A percentile compares a stretch with the other conserved stretches of the same genome.
Conservation (phyloP, 441 rosid genomes). For the Bocquillonia castaneifolia region DNA sequence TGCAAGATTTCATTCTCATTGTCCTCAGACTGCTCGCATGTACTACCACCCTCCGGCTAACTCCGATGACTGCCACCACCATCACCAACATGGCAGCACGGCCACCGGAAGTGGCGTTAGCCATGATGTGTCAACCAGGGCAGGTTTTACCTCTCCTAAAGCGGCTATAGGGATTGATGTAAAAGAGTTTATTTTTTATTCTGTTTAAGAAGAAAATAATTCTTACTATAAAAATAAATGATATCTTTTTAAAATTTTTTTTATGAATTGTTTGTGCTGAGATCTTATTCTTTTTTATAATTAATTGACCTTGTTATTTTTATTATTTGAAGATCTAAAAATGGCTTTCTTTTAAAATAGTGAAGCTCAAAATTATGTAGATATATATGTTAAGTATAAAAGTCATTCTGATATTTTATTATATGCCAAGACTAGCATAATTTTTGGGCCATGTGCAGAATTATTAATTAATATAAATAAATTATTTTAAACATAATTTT, state of each 20-base stretch:
- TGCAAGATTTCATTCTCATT: slow-evolving; percentile 77
- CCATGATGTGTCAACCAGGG: slow-evolving; percentile 6
- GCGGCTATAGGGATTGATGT: slow-evolving; percentile 20
- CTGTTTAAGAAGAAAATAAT: slow-evolving; percentile 21
- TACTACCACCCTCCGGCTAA: slow-evolving; percentile 79
- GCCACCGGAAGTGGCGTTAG: neutral
- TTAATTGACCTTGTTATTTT: neutral
- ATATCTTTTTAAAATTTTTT: too few relatives aligned
- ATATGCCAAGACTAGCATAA: too few relatives aligned
- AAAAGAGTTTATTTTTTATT: slow-evolving; percentile 31
- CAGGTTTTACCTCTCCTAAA: slow-evolving; percentile 17
- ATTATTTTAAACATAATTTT: too few relatives aligned
- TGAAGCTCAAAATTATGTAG: too few relatives aligned
- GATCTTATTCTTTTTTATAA: neutral
- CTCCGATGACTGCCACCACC: slow-evolving; percentile 30
- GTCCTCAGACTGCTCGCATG: slow-evolving; percentile 81
- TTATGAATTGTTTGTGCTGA: neutral
- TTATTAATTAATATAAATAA: too few relatives aligned
- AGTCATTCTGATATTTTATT: too few relatives aligned
- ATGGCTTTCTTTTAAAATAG: too few relatives aligned
- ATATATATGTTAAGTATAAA: too few relatives aligned
- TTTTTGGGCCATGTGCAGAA: too few relatives aligned
- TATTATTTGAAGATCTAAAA: too few relatives aligned
- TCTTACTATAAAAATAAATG: too few relatives aligned
- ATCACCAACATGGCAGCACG: slow-evolving; percentile 18